phyloP scores from a whole-genome alignment of 805 yeast species.

The Cyberlindnera euphorbiae region DNA sequence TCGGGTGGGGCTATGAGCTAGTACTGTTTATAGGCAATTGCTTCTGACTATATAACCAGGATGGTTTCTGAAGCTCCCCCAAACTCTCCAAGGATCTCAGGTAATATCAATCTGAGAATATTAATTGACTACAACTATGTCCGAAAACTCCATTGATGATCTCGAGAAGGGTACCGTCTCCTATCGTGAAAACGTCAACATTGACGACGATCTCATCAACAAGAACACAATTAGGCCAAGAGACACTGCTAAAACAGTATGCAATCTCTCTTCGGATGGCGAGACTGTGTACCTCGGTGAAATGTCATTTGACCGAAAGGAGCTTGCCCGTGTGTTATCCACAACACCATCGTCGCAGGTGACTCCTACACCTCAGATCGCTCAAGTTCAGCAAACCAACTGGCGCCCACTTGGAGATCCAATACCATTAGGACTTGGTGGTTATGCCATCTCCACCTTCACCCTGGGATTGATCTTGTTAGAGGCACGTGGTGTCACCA shows the following conservation, averaged over 20 bases:
- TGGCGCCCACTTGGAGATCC: constrained; percentile 33
- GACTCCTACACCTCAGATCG: background rate
- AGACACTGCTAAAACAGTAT: constrained; percentile 5
- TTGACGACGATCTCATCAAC: constrained; percentile 1
- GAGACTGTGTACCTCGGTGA: constrained; percentile 36
- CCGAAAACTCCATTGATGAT: constrained; percentile 4
- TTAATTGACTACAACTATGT: constrained; percentile 2
- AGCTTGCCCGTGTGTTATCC: constrained; percentile 50
- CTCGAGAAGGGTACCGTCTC: constrained; percentile 14
- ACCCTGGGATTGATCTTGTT: constrained; percentile 42
- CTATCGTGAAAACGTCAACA: constrained; percentile 4
- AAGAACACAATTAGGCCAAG: constrained; percentile 1
- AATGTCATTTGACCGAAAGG: constrained; percentile 42
- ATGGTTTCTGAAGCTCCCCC: too few species aligned
- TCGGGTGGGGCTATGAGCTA: too few species aligned
- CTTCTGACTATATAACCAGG: too few species aligned
- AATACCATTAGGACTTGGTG: constrained; percentile 49
- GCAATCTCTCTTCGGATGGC: constrained; percentile 26
- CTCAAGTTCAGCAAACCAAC: constrained; percentile 30
- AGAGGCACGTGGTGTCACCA: constrained; percentile 42
- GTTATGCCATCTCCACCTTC: constrained; percentile 43
- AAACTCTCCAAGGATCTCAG: too few species aligned
- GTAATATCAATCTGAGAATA: too few species aligned
- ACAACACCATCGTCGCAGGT: background rate
- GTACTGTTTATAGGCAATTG: too few species aligned